Evolutionary conservation across 2,329 filamentous ascomycete genomes (phyloP).

Genomic region (Purpureocillium takamizusanense): DNA sequence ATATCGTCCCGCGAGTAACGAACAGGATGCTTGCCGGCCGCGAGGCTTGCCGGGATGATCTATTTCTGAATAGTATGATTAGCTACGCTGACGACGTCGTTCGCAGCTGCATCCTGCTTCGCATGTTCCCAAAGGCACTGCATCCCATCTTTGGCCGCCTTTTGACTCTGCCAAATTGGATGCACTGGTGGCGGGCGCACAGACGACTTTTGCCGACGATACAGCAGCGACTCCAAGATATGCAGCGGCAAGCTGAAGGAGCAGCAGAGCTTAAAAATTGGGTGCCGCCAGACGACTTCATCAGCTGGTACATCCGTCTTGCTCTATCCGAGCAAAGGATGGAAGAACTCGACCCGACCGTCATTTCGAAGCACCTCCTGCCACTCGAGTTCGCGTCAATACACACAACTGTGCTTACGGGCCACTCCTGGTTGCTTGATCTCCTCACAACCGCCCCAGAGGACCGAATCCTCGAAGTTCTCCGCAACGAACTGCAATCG

Average conservation of each 20-base stretch:
- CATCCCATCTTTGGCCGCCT: conserved; percentile 40
- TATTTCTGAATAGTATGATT: conserved; percentile 36
- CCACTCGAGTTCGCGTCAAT: conserved; percentile 51
- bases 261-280: conserved; percentile 31
- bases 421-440: conserved; percentile 37
- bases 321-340: conserved; percentile 33
- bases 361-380: conserved; percentile 41
- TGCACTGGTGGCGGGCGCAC: conserved; percentile 34
- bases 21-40: conserved; percentile 33
- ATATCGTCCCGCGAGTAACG: conserved; percentile 31
- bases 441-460: conserved; percentile 29
- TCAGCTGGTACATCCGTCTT: conserved; percentile 47
- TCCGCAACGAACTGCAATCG: conserved; percentile 32
- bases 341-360: conserved; percentile 34
- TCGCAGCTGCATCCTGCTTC: conserved; percentile 33
- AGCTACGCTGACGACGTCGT: conserved; percentile 41
- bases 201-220: conserved; percentile 36
- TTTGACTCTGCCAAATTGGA: conserved; percentile 33
- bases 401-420: conserved; percentile 46
- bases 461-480: conserved; percentile 22
- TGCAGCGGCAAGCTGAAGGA: conserved; percentile 28
- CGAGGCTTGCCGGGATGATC: conserved; percentile 28
- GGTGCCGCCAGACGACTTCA: conserved; percentile 43
- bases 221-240: conserved; percentile 34
- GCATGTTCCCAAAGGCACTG: conserved; percentile 35